A percentile compares a stretch with the other conserved stretches of the same genome.
These are phyloP conservation scores for Heliamphora pulchella DNA, from an alignment of 179 eudicot genomes.

Conservation along the genomic window DNA sequence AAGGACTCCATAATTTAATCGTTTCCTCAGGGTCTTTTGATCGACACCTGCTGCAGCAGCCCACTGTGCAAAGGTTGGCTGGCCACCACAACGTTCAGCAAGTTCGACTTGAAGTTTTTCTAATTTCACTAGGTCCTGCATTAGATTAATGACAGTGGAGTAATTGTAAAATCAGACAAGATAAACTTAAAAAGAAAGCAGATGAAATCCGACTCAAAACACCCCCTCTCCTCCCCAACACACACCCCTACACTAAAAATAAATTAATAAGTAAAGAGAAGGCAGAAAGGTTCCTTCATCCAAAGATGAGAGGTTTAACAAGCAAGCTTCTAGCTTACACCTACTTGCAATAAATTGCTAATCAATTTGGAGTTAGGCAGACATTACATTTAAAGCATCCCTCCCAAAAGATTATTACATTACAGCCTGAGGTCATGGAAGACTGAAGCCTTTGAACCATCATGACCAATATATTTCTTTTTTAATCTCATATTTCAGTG, in stretches of 20 bases:
- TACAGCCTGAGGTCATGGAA: no score
- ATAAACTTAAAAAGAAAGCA: neutral
- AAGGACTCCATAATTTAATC: slow-evolving; percentile 54
- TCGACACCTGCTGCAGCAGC: slow-evolving; percentile 83
- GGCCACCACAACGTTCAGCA: slow-evolving; percentile 42
- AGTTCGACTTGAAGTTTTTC: slow-evolving; percentile 57
- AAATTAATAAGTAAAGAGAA: neutral
- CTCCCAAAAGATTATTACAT: no score
- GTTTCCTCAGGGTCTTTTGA: slow-evolving; percentile 62
- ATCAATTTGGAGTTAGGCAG: no score
- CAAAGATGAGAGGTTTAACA: neutral
- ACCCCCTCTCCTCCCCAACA: no score
- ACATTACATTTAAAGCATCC: no score
- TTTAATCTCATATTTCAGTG: no score
- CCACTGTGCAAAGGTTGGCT: slow-evolving; percentile 75
- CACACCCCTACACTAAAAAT: no score
- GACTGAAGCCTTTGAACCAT: no score
- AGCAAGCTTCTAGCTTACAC: neutral
- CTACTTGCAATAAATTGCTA: no score
- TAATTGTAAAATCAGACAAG: neutral
- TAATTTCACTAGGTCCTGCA: slow-evolving; percentile 75
- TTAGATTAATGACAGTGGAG: slow-evolving; percentile 7
- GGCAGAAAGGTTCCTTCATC: neutral
- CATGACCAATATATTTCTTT: no score
- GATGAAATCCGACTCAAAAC: neutral